Evolutionary conservation across 2,329 filamentous ascomycete genomes (phyloP), one percentile per base, ranked within the genome.

Genomic region (Eurotiales sp.): DNA sequence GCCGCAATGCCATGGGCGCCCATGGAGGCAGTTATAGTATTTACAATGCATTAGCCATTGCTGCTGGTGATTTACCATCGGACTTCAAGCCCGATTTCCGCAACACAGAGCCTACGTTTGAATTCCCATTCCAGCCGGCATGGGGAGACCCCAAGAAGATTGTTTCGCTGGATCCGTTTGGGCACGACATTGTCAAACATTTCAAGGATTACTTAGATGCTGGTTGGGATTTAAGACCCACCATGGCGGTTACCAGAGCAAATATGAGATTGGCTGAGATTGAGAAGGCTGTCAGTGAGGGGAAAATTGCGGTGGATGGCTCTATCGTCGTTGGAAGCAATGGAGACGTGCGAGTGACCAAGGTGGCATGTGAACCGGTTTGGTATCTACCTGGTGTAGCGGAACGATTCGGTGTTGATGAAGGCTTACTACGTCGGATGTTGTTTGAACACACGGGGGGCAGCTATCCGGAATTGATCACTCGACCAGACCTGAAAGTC

Each of bases 251-350:
- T 46, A 96, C 91, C 1, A 88, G 87, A 62, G 91, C 91, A 23
- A 90, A 95, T 64, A 96, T 96, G 91, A 93, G 88, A 75, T 76
- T 97, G n/a, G 90, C 93, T 1, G 93, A 99, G 69, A 82, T 99
- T 37, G 90, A 92, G 60, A 86, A 95, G 25, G 93, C 89, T 58
- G 90, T 99, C 3, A 84, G 81, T 52, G 79, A 80, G 43, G 92
- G 92, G 3, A 81, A 90, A 58, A 77, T 97, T 1, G 73, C 79
- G 6, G 80, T 82, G 0, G 93, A 99, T 67, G 92, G 93, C 46
- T 93, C 91, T 65, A 90, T 97, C 40, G 92, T 90, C 64, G 70
- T 97, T 48, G 96, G 96, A 64, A 78, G 83, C n/a, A 73, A 75
- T 2, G 93, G 93, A 50, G 93, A 97, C 67, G 77, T 97, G 32